Base-by-base conservation (phyloP, 345 rosid species). In the Lumnitzera littorea region DNA sequence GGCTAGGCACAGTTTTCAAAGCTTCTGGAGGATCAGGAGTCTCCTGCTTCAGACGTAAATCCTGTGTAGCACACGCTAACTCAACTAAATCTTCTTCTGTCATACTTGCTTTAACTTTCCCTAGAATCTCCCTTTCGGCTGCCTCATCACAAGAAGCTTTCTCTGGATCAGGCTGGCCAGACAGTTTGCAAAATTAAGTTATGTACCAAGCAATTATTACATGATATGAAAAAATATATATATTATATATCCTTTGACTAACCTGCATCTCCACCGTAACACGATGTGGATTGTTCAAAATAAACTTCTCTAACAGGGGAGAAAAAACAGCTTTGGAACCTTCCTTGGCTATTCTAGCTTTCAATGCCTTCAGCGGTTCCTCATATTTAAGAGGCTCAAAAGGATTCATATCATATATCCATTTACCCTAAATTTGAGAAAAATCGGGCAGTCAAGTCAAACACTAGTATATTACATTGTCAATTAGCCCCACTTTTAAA, bases 401-500 rank as follows among this genome's bases (percentile, higher is more conserved):
- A 65, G 99, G 99, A 83, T 90, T 81, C 96, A 83, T 77, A 71
- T 90, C 99, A 76, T 94, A 94, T 78, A 94, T 94, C 99, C 99
- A 88, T 78, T 94, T 94, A 46, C 91, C 86, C 97, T 89, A 62
- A 29, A 62, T 65, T 55, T 70, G 20, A 67, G 68, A 68, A 64
- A 46, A 71, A 16, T 25, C 23, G 70, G 66, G 67, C 62, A 48
- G 70, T 20, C 15, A 24, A 57, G 31, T 14, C 16, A 48, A 65
- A 27, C 10, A 14, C 3, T 46, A 16, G 55, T 52, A 52, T 11
- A 15, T 8, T 15, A 25, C 31, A 27, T 27, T 27, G 31, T 27
- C 5, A 52, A 17, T 1, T 36, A 36, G 1, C 43, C 7, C 13
- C 17, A 8, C 25, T 23, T 16, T 17, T 5, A 27, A 17, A 11